Evolutionary conservation across 2,329 filamentous ascomycete species (phyloP), one percentile per base, ranked within the genome.

Genomic region (Raffaelea albimanens): DNA sequence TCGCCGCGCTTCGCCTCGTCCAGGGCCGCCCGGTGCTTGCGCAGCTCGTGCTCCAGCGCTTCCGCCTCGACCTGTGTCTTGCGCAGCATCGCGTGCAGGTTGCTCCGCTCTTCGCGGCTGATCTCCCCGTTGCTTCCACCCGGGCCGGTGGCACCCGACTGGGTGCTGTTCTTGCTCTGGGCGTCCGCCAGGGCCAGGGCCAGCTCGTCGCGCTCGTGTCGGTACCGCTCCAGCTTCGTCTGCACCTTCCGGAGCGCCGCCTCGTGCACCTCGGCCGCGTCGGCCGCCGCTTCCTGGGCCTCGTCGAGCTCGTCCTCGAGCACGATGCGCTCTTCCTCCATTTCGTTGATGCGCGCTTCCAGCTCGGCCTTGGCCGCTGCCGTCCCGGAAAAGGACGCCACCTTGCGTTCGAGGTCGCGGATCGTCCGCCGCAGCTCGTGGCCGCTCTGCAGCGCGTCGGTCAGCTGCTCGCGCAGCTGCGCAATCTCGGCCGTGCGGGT

Each of bases 31-130:
- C 87, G 82, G 52, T 85, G 81, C 58, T 85, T 79, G 5, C 75
- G 71, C 23, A 93, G 72, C 58, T 86, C 81, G 49, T 86, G 73
- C 55, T 87, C 82, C n/a, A 93, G 71, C 31, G 81, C 76, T 61
- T 87, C 79, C 39, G 75, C 69, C 57, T 83, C 77, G 13, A 79
- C 69, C 61, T 84, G 80, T 19, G 76, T 76, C 56, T 78, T 74
- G 51, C 78, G 79, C 22, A 82, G 68, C 62, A 78, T 71, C 45
- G 73, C 68, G 53, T 81, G 76, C 19, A 86, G 65, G 50, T 82
- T 77, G 38, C 72, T 69, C 40, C 77, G 73, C 57, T 81, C 77
- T 47, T 75, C 74, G 43, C 66, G 66, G 11, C 67, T 66, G 31
- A 73, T 69, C 18, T 67, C 67, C n/a, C n/a, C n/a, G n/a, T n/a